Percentiles rank a stretch among this genome's conserved stretches.
Conservation (phyloP, 2,329 filamentous ascomycete species). For the Colletotrichum sansevieriae region DNA sequence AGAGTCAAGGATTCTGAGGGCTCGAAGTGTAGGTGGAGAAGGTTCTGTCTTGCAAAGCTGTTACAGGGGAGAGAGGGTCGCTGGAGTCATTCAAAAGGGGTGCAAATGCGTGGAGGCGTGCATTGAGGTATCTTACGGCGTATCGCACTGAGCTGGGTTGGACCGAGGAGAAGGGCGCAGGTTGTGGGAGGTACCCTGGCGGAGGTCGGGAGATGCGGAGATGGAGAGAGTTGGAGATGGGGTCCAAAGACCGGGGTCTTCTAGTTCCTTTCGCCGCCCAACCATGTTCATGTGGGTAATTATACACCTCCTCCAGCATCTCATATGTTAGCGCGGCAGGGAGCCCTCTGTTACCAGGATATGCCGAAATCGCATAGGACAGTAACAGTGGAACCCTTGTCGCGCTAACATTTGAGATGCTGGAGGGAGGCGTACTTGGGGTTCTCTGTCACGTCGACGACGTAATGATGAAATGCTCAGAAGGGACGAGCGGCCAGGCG, state of each 20-base stretch:
- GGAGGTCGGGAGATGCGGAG: not conserved
- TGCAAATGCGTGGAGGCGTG: not conserved
- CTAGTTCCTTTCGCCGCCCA: too few relatives aligned
- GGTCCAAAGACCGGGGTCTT: constrained; percentile 24
- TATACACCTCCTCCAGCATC: too few relatives aligned
- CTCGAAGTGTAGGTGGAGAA: constrained; percentile 23
- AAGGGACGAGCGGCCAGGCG: constrained; percentile 36
- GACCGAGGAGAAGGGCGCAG: not conserved
- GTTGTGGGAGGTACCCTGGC: not conserved
- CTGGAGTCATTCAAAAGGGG: constrained; percentile 27
- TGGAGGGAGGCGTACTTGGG: too few relatives aligned
- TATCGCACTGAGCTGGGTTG: too few relatives aligned
- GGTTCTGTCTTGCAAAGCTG: constrained; percentile 27
- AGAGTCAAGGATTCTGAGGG: not conserved
- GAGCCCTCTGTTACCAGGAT: too few relatives aligned
- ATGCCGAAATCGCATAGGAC: too few relatives aligned
- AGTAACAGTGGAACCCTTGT: too few relatives aligned
- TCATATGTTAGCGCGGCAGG: too few relatives aligned
- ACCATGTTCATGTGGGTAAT: too few relatives aligned
- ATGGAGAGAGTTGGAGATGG: constrained; percentile 6
- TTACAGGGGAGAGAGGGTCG: constrained; percentile 32
- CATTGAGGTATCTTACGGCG: constrained; percentile 5
- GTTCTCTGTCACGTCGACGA: constrained; percentile 16
- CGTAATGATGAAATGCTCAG: constrained; percentile 26
- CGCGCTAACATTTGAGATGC: too few relatives aligned